These are phyloP conservation scores for Fusarium incarnatum DNA, from an alignment of 2,329 filamentous ascomycete species.

Conservation along the genomic window DNA sequence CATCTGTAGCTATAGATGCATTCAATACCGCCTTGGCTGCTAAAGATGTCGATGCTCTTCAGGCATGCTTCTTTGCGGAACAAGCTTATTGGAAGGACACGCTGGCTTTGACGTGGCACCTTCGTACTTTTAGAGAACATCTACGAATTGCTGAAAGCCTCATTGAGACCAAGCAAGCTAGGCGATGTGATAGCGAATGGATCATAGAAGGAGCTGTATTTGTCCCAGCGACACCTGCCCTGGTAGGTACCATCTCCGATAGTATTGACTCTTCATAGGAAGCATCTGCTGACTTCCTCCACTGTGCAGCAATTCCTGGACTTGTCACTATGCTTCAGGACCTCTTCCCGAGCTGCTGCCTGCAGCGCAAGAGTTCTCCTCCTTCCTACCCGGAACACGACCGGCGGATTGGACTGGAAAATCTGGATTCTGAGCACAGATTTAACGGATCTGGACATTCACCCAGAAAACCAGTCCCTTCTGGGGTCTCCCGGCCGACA, in stretches of 20 bases:
- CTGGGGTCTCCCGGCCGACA: neutral
- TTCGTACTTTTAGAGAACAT: slow-evolving; percentile 19
- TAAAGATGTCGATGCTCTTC: neutral
- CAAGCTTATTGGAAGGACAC: slow-evolving; percentile 36
- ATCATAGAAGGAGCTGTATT: slow-evolving; percentile 24
- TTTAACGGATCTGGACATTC: slow-evolving; percentile 14
- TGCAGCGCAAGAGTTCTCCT: slow-evolving; percentile 19
- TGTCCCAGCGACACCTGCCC: slow-evolving; percentile 16
- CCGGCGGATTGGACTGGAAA: slow-evolving; percentile 1
- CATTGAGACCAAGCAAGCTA: neutral
- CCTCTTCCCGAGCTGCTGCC: neutral
- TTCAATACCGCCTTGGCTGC: slow-evolving; percentile 13
- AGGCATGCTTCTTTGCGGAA: slow-evolving; percentile 10
- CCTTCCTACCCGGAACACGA: neutral
- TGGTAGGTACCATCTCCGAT: neutral
- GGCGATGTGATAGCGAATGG: neutral
- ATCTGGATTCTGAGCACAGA: slow-evolving; percentile 37
- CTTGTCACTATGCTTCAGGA: slow-evolving; percentile 11
- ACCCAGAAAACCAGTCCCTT: slow-evolving; percentile 11
- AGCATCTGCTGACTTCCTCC: neutral
- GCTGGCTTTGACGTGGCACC: slow-evolving; percentile 28
- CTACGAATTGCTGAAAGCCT: neutral
- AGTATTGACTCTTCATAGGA: rapidly evolving
- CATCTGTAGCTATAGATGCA: neutral
- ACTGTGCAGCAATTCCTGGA: slow-evolving; percentile 28